These are phyloP conservation scores for Yarrowia phangngaensis DNA, from an alignment of 805 yeast species.

Conservation along the genomic window DNA sequence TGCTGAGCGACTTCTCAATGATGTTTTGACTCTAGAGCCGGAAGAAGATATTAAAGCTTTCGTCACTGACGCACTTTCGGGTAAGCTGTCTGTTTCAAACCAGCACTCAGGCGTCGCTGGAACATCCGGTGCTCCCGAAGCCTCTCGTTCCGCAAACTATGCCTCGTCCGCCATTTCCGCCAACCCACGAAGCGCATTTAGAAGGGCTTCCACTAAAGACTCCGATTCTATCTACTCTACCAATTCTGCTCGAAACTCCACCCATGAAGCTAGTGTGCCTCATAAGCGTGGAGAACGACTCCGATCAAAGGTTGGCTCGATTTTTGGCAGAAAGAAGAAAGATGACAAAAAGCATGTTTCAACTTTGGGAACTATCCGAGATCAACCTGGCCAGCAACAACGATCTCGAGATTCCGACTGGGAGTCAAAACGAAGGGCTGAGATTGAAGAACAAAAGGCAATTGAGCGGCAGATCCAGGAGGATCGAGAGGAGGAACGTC, in stretches of 20 bases:
- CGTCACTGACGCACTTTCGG: conserved; percentile 40
- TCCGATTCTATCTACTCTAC: conserved; percentile 25
- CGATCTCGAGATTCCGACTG: conserved; percentile 23
- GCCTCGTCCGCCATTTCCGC: conserved; percentile 15
- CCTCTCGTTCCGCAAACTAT: conserved; percentile 4
- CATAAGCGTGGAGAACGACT: conserved; percentile 31
- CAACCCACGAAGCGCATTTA: conserved; percentile 18
- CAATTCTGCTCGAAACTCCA: conserved; percentile 31
- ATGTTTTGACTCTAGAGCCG: conserved; percentile 61
- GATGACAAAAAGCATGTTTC: conserved; percentile 22
- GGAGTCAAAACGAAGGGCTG: conserved; percentile 9
- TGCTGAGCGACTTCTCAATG: conserved; percentile 63
- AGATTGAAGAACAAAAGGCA: conserved; percentile 24
- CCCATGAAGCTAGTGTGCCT: conserved; percentile 18
- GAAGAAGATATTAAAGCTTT: conserved; percentile 56
- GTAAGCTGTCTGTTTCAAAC: background rate
- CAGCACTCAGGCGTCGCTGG: background rate
- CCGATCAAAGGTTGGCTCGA: conserved; percentile 40
- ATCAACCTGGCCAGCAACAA: conserved; percentile 15
- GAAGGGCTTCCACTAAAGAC: conserved; percentile 24
- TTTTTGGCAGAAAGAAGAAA: conserved; percentile 38
- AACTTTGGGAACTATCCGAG: conserved; percentile 8
- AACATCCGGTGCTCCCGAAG: background rate
- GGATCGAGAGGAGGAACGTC: conserved; percentile 22
- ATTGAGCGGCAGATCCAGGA: conserved; percentile 26